Evolutionary conservation across 2,329 filamentous ascomycete genomes (phyloP), one percentile per base, ranked within the genome.

Genomic region (Myotisia sp.): DNA sequence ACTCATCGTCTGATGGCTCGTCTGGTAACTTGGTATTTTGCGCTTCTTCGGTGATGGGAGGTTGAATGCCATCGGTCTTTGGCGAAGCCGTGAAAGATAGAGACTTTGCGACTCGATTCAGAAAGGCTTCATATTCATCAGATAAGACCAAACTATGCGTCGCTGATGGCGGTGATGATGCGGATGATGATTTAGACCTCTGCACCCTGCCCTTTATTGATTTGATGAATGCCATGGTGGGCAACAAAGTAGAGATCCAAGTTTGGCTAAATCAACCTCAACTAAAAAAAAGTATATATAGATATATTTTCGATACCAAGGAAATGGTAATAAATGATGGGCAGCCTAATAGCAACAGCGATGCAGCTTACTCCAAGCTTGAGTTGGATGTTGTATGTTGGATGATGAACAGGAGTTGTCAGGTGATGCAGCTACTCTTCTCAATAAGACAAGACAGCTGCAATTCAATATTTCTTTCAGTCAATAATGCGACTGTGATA

Each of bases 91-190:
- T 23, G 8, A 24, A 33, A 26, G 37, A 30, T 3, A 31, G 30
- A 2, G 34, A 37, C 10, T 23, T 40, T 5, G 36, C 64, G 20
- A 74, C 63, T 21, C 56, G 55, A 35, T 62, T 57, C 21, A 76
- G 52, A 44, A 74, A 76, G 34, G 62, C 58, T 44, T 75, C 68
- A 41, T 76, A 72, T 45, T 74, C 71, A n/a, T 69, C 62, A 12
- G 67, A 71, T n/a, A 76, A 50, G 2, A 76, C 63, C 48, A 46
- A 63, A 31, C 49, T 51, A 19, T 54, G 54, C 3, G 51, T 41
- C 31, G 47, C 53, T 9, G 36, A 48, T 37, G 34, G 45, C 34
- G 42, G 48, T 45, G 38, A 55, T 32, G 29, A 17, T 5, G 19
- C 9, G 10, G 29, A 6, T 32, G 19, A 8, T n/a, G 29, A 19